Percentiles rank a stretch among this genome's conserved stretches.
Conservation (phyloP, 2,329 filamentous ascomycete genomes). For the Aspergillus aculeatinus region DNA sequence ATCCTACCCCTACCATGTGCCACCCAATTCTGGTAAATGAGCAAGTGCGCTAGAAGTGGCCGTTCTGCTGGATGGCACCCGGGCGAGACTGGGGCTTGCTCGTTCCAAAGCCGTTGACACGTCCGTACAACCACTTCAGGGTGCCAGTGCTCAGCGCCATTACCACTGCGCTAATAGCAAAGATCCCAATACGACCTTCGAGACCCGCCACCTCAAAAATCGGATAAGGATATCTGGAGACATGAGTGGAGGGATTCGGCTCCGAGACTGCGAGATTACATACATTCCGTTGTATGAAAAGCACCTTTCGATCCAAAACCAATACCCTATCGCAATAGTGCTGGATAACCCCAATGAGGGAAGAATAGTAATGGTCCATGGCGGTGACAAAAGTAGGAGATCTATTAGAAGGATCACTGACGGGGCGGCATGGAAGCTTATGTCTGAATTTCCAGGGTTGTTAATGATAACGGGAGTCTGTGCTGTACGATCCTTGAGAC, state of each 20-base stretch:
- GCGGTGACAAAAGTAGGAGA: conserved; percentile 58
- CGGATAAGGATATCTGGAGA: conserved; percentile 76
- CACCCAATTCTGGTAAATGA: too few species aligned
- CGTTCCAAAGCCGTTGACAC: conserved; percentile 41
- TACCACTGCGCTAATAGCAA: conserved; percentile 65
- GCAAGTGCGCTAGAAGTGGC: conserved; percentile 17
- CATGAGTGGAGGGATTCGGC: conserved; percentile 4
- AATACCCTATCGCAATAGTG: conserved; percentile 58
- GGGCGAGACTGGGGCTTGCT: conserved; percentile 25
- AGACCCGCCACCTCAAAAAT: conserved; percentile 70
- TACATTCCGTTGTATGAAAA: conserved; percentile 60
- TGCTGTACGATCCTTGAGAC: conserved; percentile 12
- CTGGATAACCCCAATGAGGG: conserved; percentile 52
- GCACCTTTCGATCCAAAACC: conserved; percentile 64
- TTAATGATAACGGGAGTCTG: conserved; percentile 23
- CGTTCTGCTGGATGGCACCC: conserved; percentile 30
- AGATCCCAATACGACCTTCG: conserved; percentile 65
- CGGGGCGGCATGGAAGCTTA: conserved; percentile 54
- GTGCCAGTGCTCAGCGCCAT: conserved; percentile 70
- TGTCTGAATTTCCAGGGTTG: conserved; percentile 30
- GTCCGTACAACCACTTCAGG: conserved; percentile 69
- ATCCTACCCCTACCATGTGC: not conserved
- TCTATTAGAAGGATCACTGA: conserved; percentile 55
- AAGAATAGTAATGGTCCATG: conserved; percentile 57
- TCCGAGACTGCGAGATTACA: conserved; percentile 22